phyloP scores from a whole-genome alignment of 2,329 filamentous ascomycete species.

The Dothiorella sarmentorum region DNA sequence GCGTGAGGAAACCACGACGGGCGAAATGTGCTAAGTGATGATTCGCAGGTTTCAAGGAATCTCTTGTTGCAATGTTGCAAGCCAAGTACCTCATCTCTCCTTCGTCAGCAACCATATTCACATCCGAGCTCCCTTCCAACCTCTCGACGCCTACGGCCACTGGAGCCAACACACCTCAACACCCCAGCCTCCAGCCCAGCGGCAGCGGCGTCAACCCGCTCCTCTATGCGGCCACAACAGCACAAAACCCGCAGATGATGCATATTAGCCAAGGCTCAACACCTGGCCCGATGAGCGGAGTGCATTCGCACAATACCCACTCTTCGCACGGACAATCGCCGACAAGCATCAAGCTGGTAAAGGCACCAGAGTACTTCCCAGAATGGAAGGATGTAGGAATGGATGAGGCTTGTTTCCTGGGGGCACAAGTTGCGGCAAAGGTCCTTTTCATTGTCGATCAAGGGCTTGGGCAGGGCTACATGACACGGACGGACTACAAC shows the following conservation, averaged over 20 bases:
- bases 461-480: conserved; percentile 63
- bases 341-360: conserved; percentile 74
- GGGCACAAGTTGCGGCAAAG: conserved; percentile 80
- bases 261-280: conserved; percentile 28
- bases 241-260: conserved; percentile 53
- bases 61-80: conserved; percentile 74
- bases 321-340: conserved; percentile 71
- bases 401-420: conserved; percentile 83
- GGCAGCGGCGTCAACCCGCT: conserved; percentile 78
- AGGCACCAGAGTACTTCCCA: conserved; percentile 77
- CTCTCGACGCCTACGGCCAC: conserved; percentile 88
- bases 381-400: conserved; percentile 77
- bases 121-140: conserved; percentile 91
- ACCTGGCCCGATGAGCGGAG: conserved; percentile 25
- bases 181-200: conserved; percentile 49
- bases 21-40: conserved; percentile 33
- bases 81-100: conserved; percentile 88
- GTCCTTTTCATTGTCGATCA: conserved; percentile 68
- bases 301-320: conserved; percentile 50
- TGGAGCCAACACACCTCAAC: conserved; percentile 82
- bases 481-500: conserved; percentile 66
- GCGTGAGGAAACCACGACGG: conserved; percentile 12
- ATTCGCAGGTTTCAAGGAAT: conserved; percentile 79
- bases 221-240: conserved; percentile 83
- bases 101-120: conserved; percentile 92